These are phyloP conservation scores for Rhodotorula toruloides DNA, from an alignment of 768 basidiomycete genomes.

Conservation along the genomic window DNA sequence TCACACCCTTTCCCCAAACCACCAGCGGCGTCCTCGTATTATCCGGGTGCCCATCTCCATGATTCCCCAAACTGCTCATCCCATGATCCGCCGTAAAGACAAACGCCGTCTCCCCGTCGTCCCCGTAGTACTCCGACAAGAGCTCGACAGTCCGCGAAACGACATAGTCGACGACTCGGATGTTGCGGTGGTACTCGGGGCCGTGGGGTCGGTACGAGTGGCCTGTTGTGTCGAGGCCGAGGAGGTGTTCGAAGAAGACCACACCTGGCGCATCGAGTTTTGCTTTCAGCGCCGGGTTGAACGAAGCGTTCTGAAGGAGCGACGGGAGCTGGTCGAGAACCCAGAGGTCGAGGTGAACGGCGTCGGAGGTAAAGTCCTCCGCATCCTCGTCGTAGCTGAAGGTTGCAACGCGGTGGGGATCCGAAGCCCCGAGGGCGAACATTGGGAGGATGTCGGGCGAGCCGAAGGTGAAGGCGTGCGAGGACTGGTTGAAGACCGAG, in stretches of 20 bases:
- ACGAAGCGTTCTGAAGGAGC: conserved; percentile 63
- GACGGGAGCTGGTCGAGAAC: conserved; percentile 63
- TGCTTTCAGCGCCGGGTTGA: conserved; percentile 52
- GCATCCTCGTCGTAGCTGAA: conserved; percentile 72
- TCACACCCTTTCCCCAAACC: conserved; percentile 73
- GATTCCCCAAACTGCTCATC: conserved; percentile 81
- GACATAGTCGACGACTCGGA: conserved; percentile 69
- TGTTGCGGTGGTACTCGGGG: conserved; percentile 81
- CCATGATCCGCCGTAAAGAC: conserved; percentile 86
- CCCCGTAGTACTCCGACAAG: conserved; percentile 60
- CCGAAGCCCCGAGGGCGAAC: conserved; percentile 67
- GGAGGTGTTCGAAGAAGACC: conserved; percentile 75
- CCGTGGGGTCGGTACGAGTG: conserved; percentile 82
- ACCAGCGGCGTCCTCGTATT: conserved; percentile 79
- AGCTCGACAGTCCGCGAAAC: conserved; percentile 63
- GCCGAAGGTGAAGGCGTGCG: conserved; percentile 72
- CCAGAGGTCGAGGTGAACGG: conserved; percentile 71
- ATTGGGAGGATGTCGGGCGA: conserved; percentile 84
- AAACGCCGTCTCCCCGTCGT: conserved; percentile 62
- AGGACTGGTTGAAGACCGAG: conserved; percentile 78
- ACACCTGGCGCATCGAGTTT: conserved; percentile 59
- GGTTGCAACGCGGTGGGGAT: conserved; percentile 61
- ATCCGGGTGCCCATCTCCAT: conserved; percentile 85
- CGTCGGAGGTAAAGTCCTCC: conserved; percentile 84
- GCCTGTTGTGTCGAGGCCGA: conserved; percentile 79